Evolutionary conservation across 108 stramenopile species (phyloP).

Genomic region (Skeletonema grethae): DNA sequence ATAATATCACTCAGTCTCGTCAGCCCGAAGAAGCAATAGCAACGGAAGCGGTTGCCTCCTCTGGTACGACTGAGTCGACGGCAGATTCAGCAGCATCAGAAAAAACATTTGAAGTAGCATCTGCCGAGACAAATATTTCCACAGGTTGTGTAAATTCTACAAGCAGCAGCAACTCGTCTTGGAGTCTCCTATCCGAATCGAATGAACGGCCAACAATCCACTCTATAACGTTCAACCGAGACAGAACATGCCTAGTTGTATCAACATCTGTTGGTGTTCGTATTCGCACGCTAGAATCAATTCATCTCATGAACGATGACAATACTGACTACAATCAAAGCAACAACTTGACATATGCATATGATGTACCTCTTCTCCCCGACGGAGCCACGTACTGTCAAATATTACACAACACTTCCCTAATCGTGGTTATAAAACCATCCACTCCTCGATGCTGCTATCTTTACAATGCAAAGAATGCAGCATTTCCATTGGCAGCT

Average conservation of each 20-base stretch:
- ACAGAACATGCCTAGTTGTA: slow-evolving; percentile 42
- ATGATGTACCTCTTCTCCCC: slow-evolving; percentile 28
- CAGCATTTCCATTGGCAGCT: slow-evolving; percentile 25
- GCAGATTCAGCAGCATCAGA: not conserved
- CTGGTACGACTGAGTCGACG: not conserved
- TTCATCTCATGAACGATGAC: slow-evolving; percentile 6
- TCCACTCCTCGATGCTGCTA: slow-evolving; percentile 39
- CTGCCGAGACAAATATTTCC: not conserved
- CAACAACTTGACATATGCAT: slow-evolving; percentile 31
- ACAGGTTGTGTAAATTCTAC: not conserved
- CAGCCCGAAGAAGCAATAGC: not conserved
- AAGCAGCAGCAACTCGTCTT: slow-evolving; percentile 17
- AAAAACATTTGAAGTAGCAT: not conserved
- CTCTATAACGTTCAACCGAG: slow-evolving; percentile 44
- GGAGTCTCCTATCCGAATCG: slow-evolving; percentile 19
- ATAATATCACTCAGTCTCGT: not conserved
- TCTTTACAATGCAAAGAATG: slow-evolving; percentile 37
- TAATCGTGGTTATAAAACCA: slow-evolving; percentile 31
- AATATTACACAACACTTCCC: slow-evolving; percentile 28
- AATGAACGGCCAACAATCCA: slow-evolving; percentile 26
- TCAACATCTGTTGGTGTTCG: slow-evolving; percentile 45
- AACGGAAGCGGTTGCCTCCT: not conserved
- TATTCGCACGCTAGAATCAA: slow-evolving; percentile 38
- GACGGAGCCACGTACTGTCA: slow-evolving; percentile 45
- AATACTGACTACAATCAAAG: slow-evolving; percentile 6